phyloP scores from a whole-genome alignment of 805 yeast genomes.

The Cyberlindnera americana region DNA sequence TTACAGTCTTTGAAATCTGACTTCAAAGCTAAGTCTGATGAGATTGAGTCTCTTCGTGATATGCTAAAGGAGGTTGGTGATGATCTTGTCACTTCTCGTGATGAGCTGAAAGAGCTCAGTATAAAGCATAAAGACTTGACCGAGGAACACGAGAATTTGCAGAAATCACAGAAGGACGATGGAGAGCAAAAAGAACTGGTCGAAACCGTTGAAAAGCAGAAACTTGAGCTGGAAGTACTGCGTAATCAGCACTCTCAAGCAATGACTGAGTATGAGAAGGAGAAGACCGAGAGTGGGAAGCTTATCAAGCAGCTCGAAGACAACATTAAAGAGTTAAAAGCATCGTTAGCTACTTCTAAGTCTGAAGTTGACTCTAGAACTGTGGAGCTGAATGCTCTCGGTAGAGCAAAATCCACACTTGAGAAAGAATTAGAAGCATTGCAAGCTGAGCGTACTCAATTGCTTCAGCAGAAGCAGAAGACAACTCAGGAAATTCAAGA shows the following conservation, averaged over 20 bases:
- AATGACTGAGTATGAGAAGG: constrained; percentile 26
- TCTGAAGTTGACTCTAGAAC: constrained; percentile 4
- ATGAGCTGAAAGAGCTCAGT: constrained; percentile 44
- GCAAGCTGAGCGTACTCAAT: constrained; percentile 20
- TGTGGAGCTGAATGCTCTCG: constrained; percentile 11
- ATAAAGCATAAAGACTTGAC: constrained; percentile 6
- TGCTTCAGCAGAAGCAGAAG: constrained; percentile 23
- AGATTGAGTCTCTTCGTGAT: constrained; percentile 67
- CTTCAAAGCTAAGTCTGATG: constrained; percentile 48
- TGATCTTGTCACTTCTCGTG: constrained; percentile 70
- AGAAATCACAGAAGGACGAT: constrained; percentile 1
- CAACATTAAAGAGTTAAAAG: constrained; percentile 6
- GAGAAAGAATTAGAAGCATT: constrained; percentile 21
- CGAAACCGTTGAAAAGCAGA: constrained; percentile 21
- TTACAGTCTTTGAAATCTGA: constrained; percentile 24
- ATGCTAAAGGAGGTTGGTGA: constrained; percentile 76
- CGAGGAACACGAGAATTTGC: neutral
- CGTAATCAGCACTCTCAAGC: constrained; percentile 36
- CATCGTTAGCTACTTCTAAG: constrained; percentile 1
- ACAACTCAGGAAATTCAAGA: constrained; percentile 18
- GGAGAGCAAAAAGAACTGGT: constrained; percentile 7
- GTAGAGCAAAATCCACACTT: constrained; percentile 18
- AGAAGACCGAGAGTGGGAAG: constrained; percentile 15
- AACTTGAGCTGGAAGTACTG: constrained; percentile 27
- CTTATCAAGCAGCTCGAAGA: constrained; percentile 8